Evolutionary conservation across 2,329 filamentous ascomycete genomes (phyloP).

Genomic region (Diplodia scrobiculata): DNA sequence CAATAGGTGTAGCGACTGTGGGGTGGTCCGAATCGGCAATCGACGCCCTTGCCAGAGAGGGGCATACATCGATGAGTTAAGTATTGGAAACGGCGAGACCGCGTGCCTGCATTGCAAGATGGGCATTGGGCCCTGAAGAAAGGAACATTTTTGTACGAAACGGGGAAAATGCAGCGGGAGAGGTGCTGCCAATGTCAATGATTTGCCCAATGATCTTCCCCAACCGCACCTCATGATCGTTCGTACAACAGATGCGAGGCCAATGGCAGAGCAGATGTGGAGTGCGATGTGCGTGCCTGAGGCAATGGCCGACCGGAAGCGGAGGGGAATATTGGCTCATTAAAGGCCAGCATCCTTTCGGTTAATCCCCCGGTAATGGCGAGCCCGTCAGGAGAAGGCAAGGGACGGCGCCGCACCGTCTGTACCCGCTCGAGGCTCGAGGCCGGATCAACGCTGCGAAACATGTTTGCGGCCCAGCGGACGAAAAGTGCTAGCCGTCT

Average conservation of each 20-base stretch:
- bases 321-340: slow-evolving; percentile 25
- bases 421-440: slow-evolving; percentile 1
- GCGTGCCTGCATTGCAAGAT: slow-evolving; percentile 21
- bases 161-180: not conserved
- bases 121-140: slow-evolving; percentile 24
- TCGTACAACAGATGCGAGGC: not conserved
- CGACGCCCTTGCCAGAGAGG: not conserved
- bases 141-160: not conserved
- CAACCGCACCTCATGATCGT: slow-evolving; percentile 4
- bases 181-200: slow-evolving; percentile 6
- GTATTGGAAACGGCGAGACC: slow-evolving; percentile 2
- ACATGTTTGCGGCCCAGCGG: slow-evolving; percentile 16
- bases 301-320: slow-evolving; percentile 2
- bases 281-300: slow-evolving; percentile 10
- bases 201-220: slow-evolving; percentile 9
- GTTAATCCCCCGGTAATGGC: slow-evolving; percentile 17
- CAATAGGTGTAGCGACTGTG: not conserved
- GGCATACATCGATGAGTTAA: not conserved
- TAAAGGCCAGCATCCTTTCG: slow-evolving; percentile 23
- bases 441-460: slow-evolving; percentile 14
- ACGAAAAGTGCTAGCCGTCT: not conserved
- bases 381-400: slow-evolving; percentile 20
- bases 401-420: not conserved
- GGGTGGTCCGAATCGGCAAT: slow-evolving; percentile 1
- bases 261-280: not conserved